Percentiles rank a stretch among this genome's conserved stretches.
Evolutionary conservation across 2,329 filamentous ascomycete species (phyloP).

Genomic region (Didymella pomorum): DNA sequence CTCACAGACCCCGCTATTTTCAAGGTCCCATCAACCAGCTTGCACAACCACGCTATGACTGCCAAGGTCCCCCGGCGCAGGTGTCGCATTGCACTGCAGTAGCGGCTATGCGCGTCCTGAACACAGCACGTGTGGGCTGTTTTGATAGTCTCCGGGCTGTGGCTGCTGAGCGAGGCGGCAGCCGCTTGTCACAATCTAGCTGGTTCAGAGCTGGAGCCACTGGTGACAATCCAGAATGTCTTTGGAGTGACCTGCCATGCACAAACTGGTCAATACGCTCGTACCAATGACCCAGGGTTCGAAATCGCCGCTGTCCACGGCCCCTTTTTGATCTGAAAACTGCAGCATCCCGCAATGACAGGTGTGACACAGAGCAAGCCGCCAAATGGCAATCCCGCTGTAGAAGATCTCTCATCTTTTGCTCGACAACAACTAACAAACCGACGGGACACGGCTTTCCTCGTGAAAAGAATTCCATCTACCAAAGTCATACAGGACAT

Average conservation of each 20-base stretch:
- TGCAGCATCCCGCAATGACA: background rate
- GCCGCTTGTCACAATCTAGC: background rate
- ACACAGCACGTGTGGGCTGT: background rate
- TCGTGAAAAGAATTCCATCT: background rate
- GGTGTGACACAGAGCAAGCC: background rate
- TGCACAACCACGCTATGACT: slow-evolving; percentile 1
- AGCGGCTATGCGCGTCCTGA: background rate
- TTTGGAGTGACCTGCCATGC: background rate
- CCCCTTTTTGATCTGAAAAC: background rate
- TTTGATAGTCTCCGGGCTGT: background rate
- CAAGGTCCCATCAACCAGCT: background rate
- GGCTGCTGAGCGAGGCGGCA: slow-evolving; percentile 1
- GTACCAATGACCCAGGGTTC: background rate
- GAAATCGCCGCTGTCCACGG: background rate
- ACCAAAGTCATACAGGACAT: background rate
- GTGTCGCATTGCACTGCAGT: background rate
- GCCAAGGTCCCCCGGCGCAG: background rate
- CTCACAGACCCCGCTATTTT: background rate
- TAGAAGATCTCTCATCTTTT: background rate
- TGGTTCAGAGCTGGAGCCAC: background rate
- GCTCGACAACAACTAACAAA: background rate
- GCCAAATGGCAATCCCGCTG: background rate
- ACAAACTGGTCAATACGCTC: background rate
- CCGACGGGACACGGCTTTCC: background rate
- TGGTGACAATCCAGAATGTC: background rate